These are phyloP conservation scores for Endoconidiophora laricicola DNA, from an alignment of 2,329 filamentous ascomycete genomes.

Conservation along the genomic window DNA sequence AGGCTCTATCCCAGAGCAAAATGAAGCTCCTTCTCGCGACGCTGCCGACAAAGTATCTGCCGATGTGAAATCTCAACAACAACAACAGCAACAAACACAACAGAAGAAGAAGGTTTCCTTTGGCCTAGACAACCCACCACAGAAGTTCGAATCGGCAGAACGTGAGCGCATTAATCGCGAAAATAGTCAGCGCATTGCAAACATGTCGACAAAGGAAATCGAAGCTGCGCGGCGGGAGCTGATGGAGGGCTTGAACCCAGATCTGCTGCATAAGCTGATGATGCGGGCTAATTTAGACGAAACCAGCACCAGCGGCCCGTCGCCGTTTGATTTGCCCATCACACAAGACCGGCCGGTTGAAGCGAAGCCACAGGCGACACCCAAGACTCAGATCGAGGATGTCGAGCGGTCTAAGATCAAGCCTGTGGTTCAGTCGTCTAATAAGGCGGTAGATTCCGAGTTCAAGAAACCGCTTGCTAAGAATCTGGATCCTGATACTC, in stretches of 20 bases:
- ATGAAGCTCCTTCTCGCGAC: neutral
- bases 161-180: slow-evolving; percentile 63
- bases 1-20: neutral
- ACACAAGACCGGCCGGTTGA: slow-evolving; percentile 12
- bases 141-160: slow-evolving; percentile 35
- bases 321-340: slow-evolving; percentile 25
- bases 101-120: slow-evolving; percentile 11
- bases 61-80: neutral
- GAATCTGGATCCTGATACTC: slow-evolving; percentile 13
- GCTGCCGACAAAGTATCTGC: neutral
- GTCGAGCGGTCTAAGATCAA: slow-evolving; percentile 5
- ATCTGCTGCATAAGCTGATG: slow-evolving; percentile 60
- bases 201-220: slow-evolving; percentile 73
- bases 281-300: slow-evolving; percentile 62
- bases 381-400: slow-evolving; percentile 23
- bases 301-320: slow-evolving; percentile 20
- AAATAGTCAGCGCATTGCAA: slow-evolving; percentile 54
- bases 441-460: neutral
- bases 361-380: slow-evolving; percentile 14
- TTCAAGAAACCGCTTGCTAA: slow-evolving; percentile 7
- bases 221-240: slow-evolving; percentile 64
- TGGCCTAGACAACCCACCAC: slow-evolving; percentile 13
- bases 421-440: slow-evolving; percentile 1
- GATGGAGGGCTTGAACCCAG: slow-evolving; percentile 58
- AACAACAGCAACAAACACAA: neutral